Evolutionary conservation across 805 yeast genomes (phyloP).

Genomic region (Lachancea meyersii): DNA sequence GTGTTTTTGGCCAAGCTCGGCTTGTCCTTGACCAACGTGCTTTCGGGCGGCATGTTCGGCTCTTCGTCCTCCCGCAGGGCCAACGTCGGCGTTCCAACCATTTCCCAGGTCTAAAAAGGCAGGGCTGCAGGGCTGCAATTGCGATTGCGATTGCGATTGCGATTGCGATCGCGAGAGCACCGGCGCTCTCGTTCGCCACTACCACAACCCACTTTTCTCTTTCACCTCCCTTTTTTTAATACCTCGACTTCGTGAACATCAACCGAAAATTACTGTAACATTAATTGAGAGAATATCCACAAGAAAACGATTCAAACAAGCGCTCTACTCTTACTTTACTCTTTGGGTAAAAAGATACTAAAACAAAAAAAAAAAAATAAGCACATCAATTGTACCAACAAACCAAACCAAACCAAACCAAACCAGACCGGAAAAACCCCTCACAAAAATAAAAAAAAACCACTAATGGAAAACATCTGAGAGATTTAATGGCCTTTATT

Average conservation of each 20-base stretch:
- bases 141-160: no score
- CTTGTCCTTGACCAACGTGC: constrained; percentile 46
- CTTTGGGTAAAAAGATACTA: neutral
- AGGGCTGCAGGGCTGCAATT: constrained; percentile 4
- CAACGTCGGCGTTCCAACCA: constrained; percentile 83
- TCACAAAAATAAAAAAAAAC: no score
- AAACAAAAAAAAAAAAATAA: neutral
- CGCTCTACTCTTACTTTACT: neutral
- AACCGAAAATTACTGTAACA: constrained; percentile 5
- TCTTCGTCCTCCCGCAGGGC: constrained; percentile 35
- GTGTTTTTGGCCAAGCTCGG: constrained; percentile 60
- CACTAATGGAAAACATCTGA: no score
- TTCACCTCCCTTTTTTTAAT: neutral
- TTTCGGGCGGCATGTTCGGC: constrained; percentile 55
- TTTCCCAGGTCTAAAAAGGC: constrained; percentile 86
- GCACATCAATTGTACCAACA: no score
- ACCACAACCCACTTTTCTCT: neutral
- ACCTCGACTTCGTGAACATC: no score
- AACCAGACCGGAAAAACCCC: no score
- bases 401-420: no score
- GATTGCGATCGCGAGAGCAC: neutral
- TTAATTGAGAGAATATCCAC: neutral
- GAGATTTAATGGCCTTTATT: no score
- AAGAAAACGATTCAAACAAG: neutral
- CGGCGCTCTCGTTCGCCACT: neutral